phyloP scores from a whole-genome alignment of 495 filamentous ascomycete species.

The Glonium stellatum region DNA sequence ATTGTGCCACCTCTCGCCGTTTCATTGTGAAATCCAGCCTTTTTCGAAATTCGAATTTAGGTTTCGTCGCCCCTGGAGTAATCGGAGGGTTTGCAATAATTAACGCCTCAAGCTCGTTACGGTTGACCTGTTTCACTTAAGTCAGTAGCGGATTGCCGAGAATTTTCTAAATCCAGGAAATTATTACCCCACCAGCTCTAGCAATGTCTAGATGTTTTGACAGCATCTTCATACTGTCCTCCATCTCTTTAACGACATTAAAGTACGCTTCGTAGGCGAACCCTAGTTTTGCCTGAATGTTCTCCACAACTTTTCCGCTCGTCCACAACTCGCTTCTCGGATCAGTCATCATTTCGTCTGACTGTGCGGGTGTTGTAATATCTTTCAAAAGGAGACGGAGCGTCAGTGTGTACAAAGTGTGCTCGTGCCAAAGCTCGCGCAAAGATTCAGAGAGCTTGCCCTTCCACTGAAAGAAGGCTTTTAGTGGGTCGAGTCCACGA shows the following conservation, averaged over 20 bases:
- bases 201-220: too few relatives aligned
- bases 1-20: not conserved
- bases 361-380: not conserved
- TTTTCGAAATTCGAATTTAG: not conserved
- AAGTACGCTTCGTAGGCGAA: not conserved
- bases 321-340: not conserved
- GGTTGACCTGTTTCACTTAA: too few relatives aligned
- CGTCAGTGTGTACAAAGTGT: not conserved
- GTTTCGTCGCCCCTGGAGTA: too few relatives aligned
- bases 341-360: not conserved
- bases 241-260: not conserved
- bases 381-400: not conserved
- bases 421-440: not conserved
- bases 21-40: slow-evolving; percentile 4
- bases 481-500: slow-evolving; percentile 20
- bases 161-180: not conserved
- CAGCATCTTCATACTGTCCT: not conserved
- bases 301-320: not conserved
- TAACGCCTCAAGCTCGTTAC: not conserved
- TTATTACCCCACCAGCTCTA: not conserved
- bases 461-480: slow-evolving; percentile 1
- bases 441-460: not conserved
- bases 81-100: too few relatives aligned
- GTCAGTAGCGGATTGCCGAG: too few relatives aligned
- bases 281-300: too few relatives aligned